phyloP scores from a whole-genome alignment of 495 filamentous ascomycete species.

The Hypoxylon perforatum region DNA sequence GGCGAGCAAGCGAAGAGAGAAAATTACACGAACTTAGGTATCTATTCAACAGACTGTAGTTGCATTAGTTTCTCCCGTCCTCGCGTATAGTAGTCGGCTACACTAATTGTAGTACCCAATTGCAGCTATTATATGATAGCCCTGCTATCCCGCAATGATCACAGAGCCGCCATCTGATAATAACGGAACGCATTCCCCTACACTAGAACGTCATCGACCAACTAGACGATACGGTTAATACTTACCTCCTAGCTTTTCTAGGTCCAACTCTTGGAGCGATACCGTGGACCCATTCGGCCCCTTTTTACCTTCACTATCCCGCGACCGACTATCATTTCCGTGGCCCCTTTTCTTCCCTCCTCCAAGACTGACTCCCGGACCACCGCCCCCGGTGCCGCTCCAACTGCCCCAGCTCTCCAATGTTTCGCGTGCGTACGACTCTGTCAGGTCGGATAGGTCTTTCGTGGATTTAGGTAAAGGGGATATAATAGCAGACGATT shows the following conservation, averaged over 20 bases:
- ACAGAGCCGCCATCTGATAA: not conserved
- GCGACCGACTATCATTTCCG: not conserved
- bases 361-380: slow-evolving; percentile 23
- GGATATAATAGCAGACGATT: not conserved
- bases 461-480: slow-evolving; percentile 22
- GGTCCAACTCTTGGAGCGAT: slow-evolving; percentile 37
- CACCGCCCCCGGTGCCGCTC: slow-evolving; percentile 43
- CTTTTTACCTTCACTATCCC: slow-evolving; percentile 23
- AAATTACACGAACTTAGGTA: not conserved
- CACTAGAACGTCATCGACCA: not conserved
- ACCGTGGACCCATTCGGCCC: slow-evolving; percentile 25
- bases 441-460: slow-evolving; percentile 38
- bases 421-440: slow-evolving; percentile 39
- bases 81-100: not conserved
- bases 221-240: not conserved
- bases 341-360: slow-evolving; percentile 23
- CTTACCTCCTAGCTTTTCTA: slow-evolving; percentile 41
- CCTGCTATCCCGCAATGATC: slow-evolving; percentile 3
- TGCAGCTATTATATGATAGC: slow-evolving; percentile 23
- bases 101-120: not conserved
- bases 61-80: not conserved
- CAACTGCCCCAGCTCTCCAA: slow-evolving; percentile 48
- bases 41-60: not conserved
- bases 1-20: not conserved
- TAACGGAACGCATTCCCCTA: not conserved